Conservation (phyloP, 495 filamentous ascomycete species). For the Xylaria acuta region DNA sequence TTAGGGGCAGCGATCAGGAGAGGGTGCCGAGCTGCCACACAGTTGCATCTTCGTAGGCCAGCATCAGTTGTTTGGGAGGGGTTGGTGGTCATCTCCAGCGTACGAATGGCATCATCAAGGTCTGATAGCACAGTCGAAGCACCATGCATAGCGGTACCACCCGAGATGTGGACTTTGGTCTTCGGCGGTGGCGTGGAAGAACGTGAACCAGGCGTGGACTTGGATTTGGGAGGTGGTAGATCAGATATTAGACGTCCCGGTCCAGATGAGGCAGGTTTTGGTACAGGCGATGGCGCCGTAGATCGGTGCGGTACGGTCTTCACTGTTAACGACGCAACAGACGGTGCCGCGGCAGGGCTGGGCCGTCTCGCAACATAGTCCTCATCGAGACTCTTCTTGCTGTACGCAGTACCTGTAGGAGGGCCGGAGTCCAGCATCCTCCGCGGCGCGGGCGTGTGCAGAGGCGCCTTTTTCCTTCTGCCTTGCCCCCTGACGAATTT, state of each 20-base stretch:
- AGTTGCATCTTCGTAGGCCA: conserved; percentile 73
- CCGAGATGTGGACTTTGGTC: conserved; percentile 70
- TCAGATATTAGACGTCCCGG: conserved; percentile 82
- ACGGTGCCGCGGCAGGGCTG: conserved; percentile 42
- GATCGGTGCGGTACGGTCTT: conserved; percentile 34
- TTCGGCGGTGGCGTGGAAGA: conserved; percentile 60
- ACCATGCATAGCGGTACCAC: conserved; percentile 78
- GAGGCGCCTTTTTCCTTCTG: conserved; percentile 65
- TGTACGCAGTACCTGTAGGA: conserved; percentile 46
- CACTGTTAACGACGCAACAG: conserved; percentile 45
- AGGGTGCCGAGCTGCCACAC: conserved; percentile 84
- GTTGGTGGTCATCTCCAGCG: conserved; percentile 88
- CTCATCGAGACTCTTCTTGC: conserved; percentile 49
- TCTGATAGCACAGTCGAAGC: conserved; percentile 77
- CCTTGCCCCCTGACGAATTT: conserved; percentile 33
- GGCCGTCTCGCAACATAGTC: conserved; percentile 48
- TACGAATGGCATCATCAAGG: conserved; percentile 88
- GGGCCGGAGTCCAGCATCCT: conserved; percentile 62
- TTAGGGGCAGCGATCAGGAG: conserved; percentile 87
- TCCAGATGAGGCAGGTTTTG: conserved; percentile 70
- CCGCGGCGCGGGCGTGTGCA: conserved; percentile 69
- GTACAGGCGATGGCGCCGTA: conserved; percentile 42
- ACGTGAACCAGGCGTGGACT: conserved; percentile 59
- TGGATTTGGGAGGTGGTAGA: conserved; percentile 66
- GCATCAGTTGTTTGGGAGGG: conserved; percentile 63